Evolutionary conservation across 1,139 yeast genomes (phyloP).

Genomic region (Lipomyces yarrowii): DNA sequence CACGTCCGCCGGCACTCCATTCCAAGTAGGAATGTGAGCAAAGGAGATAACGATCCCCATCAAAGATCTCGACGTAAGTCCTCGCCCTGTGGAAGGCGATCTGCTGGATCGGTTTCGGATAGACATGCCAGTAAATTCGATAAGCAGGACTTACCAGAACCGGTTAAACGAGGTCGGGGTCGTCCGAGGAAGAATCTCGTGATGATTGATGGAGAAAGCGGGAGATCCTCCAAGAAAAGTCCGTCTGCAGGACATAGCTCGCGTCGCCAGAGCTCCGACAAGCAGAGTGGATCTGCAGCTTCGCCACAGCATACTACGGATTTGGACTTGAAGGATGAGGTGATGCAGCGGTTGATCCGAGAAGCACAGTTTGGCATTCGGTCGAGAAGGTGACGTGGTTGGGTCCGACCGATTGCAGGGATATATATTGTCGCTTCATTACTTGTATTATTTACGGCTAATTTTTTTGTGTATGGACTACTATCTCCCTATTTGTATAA

Average conservation of each 20-base stretch:
- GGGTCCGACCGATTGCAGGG: background rate
- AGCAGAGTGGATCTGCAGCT: background rate
- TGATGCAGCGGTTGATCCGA: constrained; percentile 22
- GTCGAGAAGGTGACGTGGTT: constrained; percentile 20
- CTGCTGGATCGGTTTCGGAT: background rate
- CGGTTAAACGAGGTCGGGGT: constrained; percentile 17
- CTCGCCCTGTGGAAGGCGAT: constrained; percentile 14
- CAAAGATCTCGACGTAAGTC: constrained; percentile 19
- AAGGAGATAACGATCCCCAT: background rate
- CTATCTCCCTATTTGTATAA: constrained; percentile 1
- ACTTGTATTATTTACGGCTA: background rate
- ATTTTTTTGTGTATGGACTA: background rate
- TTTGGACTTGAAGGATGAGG: constrained; percentile 10
- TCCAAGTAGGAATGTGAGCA: constrained; percentile 4
- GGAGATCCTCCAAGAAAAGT: constrained; percentile 3
- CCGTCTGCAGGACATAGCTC: background rate
- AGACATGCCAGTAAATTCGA: background rate
- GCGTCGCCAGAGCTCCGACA: background rate
- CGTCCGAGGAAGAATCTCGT: constrained; percentile 14
- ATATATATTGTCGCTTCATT: background rate
- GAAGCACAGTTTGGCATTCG: constrained; percentile 31
- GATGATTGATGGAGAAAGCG: constrained; percentile 8
- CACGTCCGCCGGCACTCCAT: constrained; percentile 5
- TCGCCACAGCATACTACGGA: background rate
- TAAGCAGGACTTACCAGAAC: background rate